Base-by-base conservation (phyloP, 2,329 filamentous ascomycete genomes). In the Alternaria sp. region DNA sequence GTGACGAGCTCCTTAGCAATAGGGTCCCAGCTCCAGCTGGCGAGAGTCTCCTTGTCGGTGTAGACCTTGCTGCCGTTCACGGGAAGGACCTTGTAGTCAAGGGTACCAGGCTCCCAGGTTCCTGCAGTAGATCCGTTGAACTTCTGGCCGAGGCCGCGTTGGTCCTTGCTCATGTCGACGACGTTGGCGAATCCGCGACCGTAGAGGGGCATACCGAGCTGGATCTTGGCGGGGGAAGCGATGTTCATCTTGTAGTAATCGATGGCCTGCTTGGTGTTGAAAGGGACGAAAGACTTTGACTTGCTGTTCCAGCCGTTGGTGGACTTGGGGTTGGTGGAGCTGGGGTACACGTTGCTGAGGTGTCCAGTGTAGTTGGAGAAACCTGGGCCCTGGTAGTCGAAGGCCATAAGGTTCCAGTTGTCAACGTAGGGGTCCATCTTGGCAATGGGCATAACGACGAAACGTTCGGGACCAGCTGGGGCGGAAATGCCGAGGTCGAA, bases 351-450 rank as follows among this genome's bases (percentile, higher is more conserved):
- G 60, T 77, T 77, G 64, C 69, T 73, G 23, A 68, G 55, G 59
- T 77, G 75, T 7, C 91, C 93, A 2, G 92, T 85, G 18, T 77
- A 79, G n/a, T 82, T 73, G 73, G 94, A 92, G 92, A 93, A 97
- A 3, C 89, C 91, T 10, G 64, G 60, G 1, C 95, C 94, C 11
- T 92, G 90, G 67, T 82, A 84, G 65, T 84, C 83, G 57, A 84
- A 84, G 0, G 82, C 81, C 93, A 96, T 96, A 37, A 93, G 80
- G 62, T 85, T 84, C 79, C 81, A 85, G 68, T 81, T 81, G 70
- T 83, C 81, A 33, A 85, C 72, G 56, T 82, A 79, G 1, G 69
- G 58, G 65, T 83, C 78, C 78, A 85, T 82, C 11, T 74, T 74
- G 3, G 70, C 60, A 7, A 85, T 65, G 7, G 79, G 74, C 51